Conservation (phyloP, 2,329 filamentous ascomycete species). For the Aspergillus clavatus region DNA sequence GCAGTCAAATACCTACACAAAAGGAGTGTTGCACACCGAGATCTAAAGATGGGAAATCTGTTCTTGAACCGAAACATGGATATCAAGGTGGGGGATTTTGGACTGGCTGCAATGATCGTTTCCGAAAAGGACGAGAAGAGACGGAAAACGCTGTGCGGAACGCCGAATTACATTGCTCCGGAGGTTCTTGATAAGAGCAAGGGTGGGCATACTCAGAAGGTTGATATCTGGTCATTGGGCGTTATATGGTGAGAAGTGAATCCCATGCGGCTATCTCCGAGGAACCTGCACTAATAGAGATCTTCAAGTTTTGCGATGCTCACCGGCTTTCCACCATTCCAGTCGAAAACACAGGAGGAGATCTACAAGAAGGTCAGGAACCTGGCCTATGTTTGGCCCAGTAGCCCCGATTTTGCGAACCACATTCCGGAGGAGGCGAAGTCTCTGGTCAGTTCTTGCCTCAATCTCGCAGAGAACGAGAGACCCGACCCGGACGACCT, state of each 20-base stretch:
- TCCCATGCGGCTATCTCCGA: too few relatives aligned
- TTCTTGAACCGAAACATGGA: slow-evolving; percentile 95
- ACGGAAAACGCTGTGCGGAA: slow-evolving; percentile 90
- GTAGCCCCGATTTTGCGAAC: slow-evolving; percentile 40
- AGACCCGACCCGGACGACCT: slow-evolving; percentile 48
- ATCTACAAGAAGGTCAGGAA: slow-evolving; percentile 48
- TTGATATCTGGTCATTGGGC: slow-evolving; percentile 96
- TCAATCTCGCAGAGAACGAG: slow-evolving; percentile 46
- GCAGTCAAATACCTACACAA: slow-evolving; percentile 98
- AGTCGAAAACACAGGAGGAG: slow-evolving; percentile 60
- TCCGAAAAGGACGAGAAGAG: slow-evolving; percentile 83
- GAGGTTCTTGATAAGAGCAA: slow-evolving; percentile 93
- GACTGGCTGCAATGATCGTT: slow-evolving; percentile 82
- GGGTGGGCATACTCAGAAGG: slow-evolving; percentile 93
- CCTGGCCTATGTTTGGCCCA: slow-evolving; percentile 48
- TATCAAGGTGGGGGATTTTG: slow-evolving; percentile 96
- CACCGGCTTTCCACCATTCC: slow-evolving; percentile 92
- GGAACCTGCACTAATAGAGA: slow-evolving; percentile 16
- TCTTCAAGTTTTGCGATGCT: slow-evolving; percentile 79
- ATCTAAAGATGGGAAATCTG: slow-evolving; percentile 97
- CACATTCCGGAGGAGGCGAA: slow-evolving; percentile 48
- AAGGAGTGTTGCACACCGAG: slow-evolving; percentile 92
- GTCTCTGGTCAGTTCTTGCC: slow-evolving; percentile 43
- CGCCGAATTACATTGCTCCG: slow-evolving; percentile 96
- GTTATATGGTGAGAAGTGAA: slow-evolving; percentile 72